Percentiles rank a stretch among this genome's conserved stretches.
phyloP scores from a whole-genome alignment of 2,329 filamentous ascomycete genomes.

The Botrytis pseudocinerea region DNA sequence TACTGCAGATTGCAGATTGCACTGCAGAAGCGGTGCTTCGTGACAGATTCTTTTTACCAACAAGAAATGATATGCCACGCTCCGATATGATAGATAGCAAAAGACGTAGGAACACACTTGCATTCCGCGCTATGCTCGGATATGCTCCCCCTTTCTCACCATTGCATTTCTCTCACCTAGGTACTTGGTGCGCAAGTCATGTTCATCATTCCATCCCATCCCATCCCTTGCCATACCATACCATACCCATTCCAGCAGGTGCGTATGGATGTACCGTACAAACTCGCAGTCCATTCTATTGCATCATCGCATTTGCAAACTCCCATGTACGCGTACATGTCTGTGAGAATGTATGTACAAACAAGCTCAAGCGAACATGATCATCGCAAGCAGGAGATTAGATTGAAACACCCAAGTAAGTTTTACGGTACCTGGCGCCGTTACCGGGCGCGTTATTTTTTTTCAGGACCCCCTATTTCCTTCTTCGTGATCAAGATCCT shows the following conservation, averaged over 20 bases:
- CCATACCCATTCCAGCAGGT: background rate
- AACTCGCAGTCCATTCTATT: no score
- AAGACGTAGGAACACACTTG: background rate
- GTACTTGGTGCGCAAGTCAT: background rate
- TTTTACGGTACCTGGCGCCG: background rate
- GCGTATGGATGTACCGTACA: no score
- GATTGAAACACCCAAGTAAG: background rate
- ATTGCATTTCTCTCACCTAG: background rate
- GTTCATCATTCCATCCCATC: background rate
- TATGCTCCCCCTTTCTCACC: background rate
- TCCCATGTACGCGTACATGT: no score
- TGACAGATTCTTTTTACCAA: background rate
- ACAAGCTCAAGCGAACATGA: no score
- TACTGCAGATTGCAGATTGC: background rate
- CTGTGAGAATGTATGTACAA: no score
- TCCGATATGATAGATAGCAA: background rate
- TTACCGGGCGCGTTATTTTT: background rate
- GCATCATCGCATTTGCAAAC: no score
- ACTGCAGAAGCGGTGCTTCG: no score
- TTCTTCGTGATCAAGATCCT: background rate
- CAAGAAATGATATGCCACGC: background rate
- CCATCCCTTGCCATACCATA: background rate
- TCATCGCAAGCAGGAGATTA: background rate
- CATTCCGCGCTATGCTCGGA: background rate
- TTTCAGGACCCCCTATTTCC: background rate